Conservation (phyloP, 148 eudicot species). For the Heliamphora exappendiculata region DNA sequence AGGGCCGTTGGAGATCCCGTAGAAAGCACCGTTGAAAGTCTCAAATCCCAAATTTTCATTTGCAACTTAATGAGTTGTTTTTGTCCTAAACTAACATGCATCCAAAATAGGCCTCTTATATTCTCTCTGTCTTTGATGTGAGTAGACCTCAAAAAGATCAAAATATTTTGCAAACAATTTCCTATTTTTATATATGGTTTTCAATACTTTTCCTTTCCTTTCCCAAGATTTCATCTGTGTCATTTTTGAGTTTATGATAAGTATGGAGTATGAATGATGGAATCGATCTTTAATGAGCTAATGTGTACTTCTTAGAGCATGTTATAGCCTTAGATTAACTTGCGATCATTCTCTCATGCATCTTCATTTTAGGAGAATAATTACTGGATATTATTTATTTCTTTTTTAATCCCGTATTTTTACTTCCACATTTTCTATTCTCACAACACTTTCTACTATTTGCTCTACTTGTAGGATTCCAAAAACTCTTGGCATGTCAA, state of each 20-base stretch:
- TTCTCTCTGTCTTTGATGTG: background rate
- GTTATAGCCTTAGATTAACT: background rate
- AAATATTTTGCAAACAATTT: background rate
- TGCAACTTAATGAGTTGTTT: background rate
- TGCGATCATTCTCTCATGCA: background rate
- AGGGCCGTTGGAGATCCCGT: too few species aligned
- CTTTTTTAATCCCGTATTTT: background rate
- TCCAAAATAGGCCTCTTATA: background rate
- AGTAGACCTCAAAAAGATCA: background rate
- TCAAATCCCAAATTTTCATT: background rate
- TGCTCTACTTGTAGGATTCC: constrained; percentile 40
- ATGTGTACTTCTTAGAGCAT: background rate
- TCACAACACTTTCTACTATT: background rate
- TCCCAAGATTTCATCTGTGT: background rate
- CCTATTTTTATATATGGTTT: background rate
- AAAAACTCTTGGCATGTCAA: constrained; percentile 43
- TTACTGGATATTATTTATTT: background rate
- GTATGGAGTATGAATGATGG: background rate
- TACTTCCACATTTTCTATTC: background rate
- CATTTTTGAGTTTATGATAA: background rate
- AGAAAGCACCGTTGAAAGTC: too few species aligned
- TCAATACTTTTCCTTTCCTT: background rate
- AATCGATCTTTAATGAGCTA: background rate
- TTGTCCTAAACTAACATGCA: background rate
- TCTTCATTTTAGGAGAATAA: background rate